Evolutionary conservation across 495 filamentous ascomycete genomes (phyloP), one percentile per base, ranked within the genome.

Genomic region (Bathelium albidoporum): DNA sequence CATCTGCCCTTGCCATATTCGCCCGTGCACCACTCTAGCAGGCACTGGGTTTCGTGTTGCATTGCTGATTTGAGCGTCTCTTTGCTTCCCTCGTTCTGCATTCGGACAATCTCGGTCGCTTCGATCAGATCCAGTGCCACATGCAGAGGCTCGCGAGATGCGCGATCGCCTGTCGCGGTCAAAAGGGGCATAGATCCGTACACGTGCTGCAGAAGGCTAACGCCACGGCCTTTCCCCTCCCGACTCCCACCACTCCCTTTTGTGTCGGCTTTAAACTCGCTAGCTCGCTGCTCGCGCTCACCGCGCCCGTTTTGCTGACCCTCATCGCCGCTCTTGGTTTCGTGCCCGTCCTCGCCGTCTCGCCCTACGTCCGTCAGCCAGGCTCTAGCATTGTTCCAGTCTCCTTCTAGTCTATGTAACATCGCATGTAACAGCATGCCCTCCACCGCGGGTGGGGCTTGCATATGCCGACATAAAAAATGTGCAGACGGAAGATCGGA

Each of bases 381-480:
- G 0, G 75, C 75, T 11, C 73, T 66, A 20, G 78, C 72, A 59
- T 80, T 80, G 2, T 71, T 64, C 59, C 73, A 76, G 59, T 80
- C 77, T 26, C 78, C 76, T 69, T 80, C 79, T 20, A 79, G 70
- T 5, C 76, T 69, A 61, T 81, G 75, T 20, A 81, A 65, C 16
- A 81, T 74, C 1, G 70, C 73, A 60, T 79, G 78, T 18, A 80
- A 67, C 45, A 75, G 72, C 79, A 81, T 80, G 36, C 74, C 77
- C 59, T 78, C 79, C 36, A 67, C 67, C 0, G 77, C 75, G 9
- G 77, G 79, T 12, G 71, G 62, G 22, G 72, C 72, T 67, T 79
- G 74, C 78, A 81, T 81, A 63, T 81, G 73, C 1, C 78, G 72
- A 55, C 79, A 67, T 5, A 80, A 73, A 66, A 81, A 81, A 65